Percentiles rank a stretch among this genome's conserved stretches.
Evolutionary conservation across 805 yeast genomes (phyloP).

Genomic region (Candida qinlingensis): DNA sequence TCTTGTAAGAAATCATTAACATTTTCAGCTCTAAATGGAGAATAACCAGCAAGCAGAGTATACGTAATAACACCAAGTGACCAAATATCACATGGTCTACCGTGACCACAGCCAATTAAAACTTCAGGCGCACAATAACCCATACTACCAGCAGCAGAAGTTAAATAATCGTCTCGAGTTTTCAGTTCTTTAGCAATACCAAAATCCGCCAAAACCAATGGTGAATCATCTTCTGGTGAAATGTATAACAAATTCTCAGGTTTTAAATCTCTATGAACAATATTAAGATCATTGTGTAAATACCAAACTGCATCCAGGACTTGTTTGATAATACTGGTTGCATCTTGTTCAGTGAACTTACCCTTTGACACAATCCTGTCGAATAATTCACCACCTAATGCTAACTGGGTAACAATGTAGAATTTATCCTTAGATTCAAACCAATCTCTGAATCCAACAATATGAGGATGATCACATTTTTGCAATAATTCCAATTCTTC

Average conservation of each 20-base stretch:
- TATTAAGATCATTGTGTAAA: constrained; percentile 59
- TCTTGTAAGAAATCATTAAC: constrained; percentile 78
- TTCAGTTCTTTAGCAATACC: constrained; percentile 85
- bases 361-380: constrained; percentile 81
- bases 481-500: constrained; percentile 73
- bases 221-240: constrained; percentile 50
- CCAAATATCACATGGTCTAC: constrained; percentile 96
- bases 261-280: constrained; percentile 91
- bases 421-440: constrained; percentile 90
- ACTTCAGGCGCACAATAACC: constrained; percentile 99
- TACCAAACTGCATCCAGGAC: constrained; percentile 74
- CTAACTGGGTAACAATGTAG: constrained; percentile 89
- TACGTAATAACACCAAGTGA: constrained; percentile 90
- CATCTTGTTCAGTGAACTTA: constrained; percentile 84
- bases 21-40: constrained; percentile 84
- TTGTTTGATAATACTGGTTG: constrained; percentile 68
- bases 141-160: constrained; percentile 81
- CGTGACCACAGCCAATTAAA: constrained; percentile 76
- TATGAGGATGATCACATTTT: constrained; percentile 72
- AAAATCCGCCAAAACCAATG: constrained; percentile 86
- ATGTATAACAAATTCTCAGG: constrained; percentile 88
- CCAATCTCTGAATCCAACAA: constrained; percentile 89
- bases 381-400: constrained; percentile 93
- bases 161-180: constrained; percentile 53
- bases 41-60: constrained; percentile 85